Evolutionary conservation across 2,329 filamentous ascomycete species (phyloP).

Genomic region (Graphilbum fragrans): DNA sequence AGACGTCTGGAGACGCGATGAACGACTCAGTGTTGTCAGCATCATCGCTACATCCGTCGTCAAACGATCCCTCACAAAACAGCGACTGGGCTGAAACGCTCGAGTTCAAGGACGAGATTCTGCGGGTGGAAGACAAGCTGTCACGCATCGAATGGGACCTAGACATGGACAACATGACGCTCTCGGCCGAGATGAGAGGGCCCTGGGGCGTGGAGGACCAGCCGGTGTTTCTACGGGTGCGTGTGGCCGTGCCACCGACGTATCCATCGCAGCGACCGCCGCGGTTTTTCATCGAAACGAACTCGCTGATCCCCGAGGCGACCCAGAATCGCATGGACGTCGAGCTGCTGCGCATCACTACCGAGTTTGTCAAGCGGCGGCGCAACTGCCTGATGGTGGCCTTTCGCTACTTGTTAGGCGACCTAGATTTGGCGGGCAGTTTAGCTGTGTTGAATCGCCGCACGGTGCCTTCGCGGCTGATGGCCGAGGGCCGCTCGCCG

Average conservation of each 20-base stretch:
- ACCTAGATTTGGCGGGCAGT: conserved; percentile 47
- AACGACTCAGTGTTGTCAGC: conserved; percentile 18
- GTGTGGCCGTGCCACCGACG: conserved; percentile 43
- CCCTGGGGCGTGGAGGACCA: conserved; percentile 48
- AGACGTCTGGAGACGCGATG: conserved; percentile 6
- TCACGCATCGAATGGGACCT: conserved; percentile 54
- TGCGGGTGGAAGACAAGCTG: conserved; percentile 48
- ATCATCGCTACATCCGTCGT: conserved; percentile 28
- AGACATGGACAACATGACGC: conserved; percentile 46
- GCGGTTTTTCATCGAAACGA: conserved; percentile 48
- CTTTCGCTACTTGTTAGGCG: conserved; percentile 51
- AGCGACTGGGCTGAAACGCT: conserved; percentile 50
- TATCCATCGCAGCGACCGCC: conserved; percentile 48
- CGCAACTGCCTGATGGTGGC: conserved; percentile 51
- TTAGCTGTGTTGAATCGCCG: conserved; percentile 43
- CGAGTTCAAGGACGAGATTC: conserved; percentile 51
- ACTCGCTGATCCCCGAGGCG: conserved; percentile 46
- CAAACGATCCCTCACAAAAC: conserved; percentile 40
- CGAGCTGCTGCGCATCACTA: conserved; percentile 44
- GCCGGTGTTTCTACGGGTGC: conserved; percentile 49
- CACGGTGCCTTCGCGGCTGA: conserved; percentile 18
- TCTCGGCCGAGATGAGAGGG: conserved; percentile 50
- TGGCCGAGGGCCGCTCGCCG: background rate
- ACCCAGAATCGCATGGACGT: conserved; percentile 39
- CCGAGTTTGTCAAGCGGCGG: conserved; percentile 41